Evolutionary conservation across 2,329 filamentous ascomycete species (phyloP).

Genomic region (Thielaviopsis euricoi): DNA sequence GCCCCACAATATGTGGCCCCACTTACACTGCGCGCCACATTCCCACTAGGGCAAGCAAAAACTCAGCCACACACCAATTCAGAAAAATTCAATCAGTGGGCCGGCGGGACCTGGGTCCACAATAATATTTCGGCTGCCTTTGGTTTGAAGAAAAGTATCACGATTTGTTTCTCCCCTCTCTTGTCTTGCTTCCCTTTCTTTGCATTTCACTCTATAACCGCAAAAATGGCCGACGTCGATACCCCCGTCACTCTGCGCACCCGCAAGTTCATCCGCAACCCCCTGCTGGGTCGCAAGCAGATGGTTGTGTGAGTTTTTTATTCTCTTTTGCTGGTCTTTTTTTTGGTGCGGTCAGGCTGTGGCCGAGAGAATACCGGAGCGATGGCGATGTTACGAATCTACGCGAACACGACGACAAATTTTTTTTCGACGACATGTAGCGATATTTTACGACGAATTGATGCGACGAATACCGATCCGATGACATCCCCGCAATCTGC

Average conservation of each 20-base stretch:
- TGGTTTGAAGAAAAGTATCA: slow-evolving; percentile 5
- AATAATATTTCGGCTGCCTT: background rate
- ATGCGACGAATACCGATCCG: no score
- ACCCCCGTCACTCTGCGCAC: slow-evolving; percentile 74
- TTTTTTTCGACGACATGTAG: background rate
- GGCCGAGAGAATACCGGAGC: background rate
- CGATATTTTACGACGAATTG: background rate
- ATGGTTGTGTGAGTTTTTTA: slow-evolving; percentile 84
- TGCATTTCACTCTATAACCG: slow-evolving; percentile 20
- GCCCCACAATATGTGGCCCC: no score
- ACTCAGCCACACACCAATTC: background rate
- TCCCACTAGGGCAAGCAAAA: background rate
- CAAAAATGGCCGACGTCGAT: slow-evolving; percentile 79
- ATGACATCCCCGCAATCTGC: no score
- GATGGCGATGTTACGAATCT: background rate
- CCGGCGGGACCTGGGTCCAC: background rate
- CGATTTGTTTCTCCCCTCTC: slow-evolving; percentile 2
- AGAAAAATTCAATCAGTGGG: slow-evolving; percentile 1
- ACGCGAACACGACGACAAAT: background rate
- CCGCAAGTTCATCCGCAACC: slow-evolving; percentile 99
- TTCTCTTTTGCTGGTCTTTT: no score
- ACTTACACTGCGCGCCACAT: background rate
- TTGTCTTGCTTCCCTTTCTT: slow-evolving; percentile 1
- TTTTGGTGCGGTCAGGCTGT: no score
- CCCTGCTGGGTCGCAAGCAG: slow-evolving; percentile 96